Percentiles rank a stretch among this genome's conserved stretches.
These are phyloP conservation scores for Carallia brachiata DNA, from an alignment of 345 rosid genomes.

Conservation along the genomic window DNA sequence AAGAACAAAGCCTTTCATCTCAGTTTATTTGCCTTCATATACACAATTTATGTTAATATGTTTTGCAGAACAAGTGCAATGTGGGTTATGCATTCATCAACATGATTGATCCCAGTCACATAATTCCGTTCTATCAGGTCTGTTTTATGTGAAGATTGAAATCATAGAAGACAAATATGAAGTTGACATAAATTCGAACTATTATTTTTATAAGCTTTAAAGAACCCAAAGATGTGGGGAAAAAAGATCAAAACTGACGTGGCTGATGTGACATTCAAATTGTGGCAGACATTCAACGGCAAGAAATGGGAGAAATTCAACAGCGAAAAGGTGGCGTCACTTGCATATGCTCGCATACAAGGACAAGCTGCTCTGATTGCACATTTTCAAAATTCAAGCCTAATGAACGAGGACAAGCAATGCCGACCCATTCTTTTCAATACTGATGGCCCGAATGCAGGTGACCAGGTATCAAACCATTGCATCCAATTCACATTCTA, in stretches of 20 bases:
- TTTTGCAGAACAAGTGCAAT: conserved; percentile 63
- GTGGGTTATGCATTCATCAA: conserved; percentile 77
- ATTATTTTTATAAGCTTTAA: background rate
- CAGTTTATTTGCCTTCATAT: background rate
- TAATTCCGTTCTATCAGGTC: conserved; percentile 59
- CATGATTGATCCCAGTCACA: conserved; percentile 54
- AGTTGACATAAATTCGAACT: no score
- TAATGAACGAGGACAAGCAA: conserved; percentile 78
- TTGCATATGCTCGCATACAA: conserved; percentile 76
- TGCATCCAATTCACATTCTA: background rate
- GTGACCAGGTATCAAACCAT: conserved; percentile 54
- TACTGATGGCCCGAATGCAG: conserved; percentile 69
- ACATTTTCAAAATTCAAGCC: conserved; percentile 82
- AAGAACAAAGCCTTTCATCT: background rate
- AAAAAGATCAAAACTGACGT: conserved; percentile 8
- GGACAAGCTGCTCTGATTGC: conserved; percentile 67
- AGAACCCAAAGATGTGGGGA: background rate
- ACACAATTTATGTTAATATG: conserved; percentile 5
- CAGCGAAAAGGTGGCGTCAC: conserved; percentile 70
- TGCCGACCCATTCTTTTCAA: conserved; percentile 73
- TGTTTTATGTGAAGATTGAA: conserved; percentile 4
- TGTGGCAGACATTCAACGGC: conserved; percentile 58
- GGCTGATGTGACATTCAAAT: conserved; percentile 1
- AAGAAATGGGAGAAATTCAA: conserved; percentile 89
- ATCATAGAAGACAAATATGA: background rate